These are phyloP conservation scores for Gautieria morchelliformis DNA, from an alignment of 768 basidiomycete species.

Conservation along the genomic window DNA sequence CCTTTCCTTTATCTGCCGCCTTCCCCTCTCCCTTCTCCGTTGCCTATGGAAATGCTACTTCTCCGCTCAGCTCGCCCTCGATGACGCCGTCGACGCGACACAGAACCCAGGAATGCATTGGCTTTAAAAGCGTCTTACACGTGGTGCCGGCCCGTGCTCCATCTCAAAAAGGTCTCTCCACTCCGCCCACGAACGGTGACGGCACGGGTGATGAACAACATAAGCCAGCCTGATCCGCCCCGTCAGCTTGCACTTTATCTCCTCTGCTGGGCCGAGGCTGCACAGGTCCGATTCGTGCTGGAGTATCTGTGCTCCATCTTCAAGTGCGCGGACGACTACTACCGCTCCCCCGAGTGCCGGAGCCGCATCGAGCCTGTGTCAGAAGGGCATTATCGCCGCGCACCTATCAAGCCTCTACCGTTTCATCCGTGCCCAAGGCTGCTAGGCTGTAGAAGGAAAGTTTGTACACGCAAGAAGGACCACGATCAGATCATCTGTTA, in stretches of 20 bases:
- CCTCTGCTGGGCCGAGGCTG: constrained; percentile 96
- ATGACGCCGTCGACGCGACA: constrained; percentile 87
- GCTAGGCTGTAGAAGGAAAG: constrained; percentile 91
- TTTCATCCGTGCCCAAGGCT: constrained; percentile 95
- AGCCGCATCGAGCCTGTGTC: constrained; percentile 84
- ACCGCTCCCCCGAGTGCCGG: constrained; percentile 97
- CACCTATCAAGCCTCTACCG: constrained; percentile 91
- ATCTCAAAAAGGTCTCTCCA: constrained; percentile 55
- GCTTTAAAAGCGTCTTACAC: constrained; percentile 65
- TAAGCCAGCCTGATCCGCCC: constrained; percentile 96
- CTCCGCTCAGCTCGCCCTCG: constrained; percentile 95
- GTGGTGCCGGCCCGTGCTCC: constrained; percentile 46
- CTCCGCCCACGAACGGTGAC: constrained; percentile 85
- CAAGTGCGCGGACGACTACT: constrained; percentile 99
- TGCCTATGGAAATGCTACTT: constrained; percentile 99
- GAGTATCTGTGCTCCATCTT: constrained; percentile 99
- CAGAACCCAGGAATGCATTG: constrained; percentile 88
- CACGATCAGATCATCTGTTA: constrained; percentile 95
- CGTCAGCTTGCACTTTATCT: constrained; percentile 93
- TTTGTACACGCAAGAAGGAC: constrained; percentile 90
- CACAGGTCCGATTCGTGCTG: constrained; percentile 92
- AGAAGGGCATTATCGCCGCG: constrained; percentile 87
- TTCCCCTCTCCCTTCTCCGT: too few species aligned
- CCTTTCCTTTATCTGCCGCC: too few species aligned
- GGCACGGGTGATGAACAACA: constrained; percentile 97